Evolutionary conservation across 768 basidiomycete species (phyloP).

Genomic region (Floccularia luteovirens): DNA sequence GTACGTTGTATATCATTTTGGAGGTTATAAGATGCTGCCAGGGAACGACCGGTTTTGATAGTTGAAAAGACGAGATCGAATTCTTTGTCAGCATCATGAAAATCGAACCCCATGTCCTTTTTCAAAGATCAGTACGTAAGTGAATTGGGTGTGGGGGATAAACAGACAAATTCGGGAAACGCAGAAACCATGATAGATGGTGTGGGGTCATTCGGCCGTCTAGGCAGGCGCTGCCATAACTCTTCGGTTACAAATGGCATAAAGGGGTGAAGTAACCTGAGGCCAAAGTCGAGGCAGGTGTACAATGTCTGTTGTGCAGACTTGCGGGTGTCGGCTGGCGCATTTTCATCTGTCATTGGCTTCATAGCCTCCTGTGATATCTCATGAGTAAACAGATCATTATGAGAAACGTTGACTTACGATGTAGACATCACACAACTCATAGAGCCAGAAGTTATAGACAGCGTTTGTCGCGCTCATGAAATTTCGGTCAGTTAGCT

Average conservation of each 20-base stretch:
- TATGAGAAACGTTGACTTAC: slow-evolving; percentile 33
- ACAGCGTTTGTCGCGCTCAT: slow-evolving; percentile 81
- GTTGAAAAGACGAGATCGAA: slow-evolving; percentile 84
- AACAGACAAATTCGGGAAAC: slow-evolving; percentile 74
- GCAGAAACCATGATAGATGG: slow-evolving; percentile 86
- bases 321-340: slow-evolving; percentile 48
- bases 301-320: slow-evolving; percentile 97
- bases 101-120: slow-evolving; percentile 56
- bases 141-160: not conserved
- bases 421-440: slow-evolving; percentile 99
- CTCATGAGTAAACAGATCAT: not conserved
- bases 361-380: slow-evolving; percentile 89
- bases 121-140: not conserved
- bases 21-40: slow-evolving; percentile 86
- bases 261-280: slow-evolving; percentile 91
- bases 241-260: slow-evolving; percentile 99
- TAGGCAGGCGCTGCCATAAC: slow-evolving; percentile 92
- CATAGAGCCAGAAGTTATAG: slow-evolving; percentile 97
- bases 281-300: slow-evolving; percentile 86
- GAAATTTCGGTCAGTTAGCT: slow-evolving; percentile 80
- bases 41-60: slow-evolving; percentile 72
- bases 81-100: slow-evolving; percentile 66
- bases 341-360: slow-evolving; percentile 84
- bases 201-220: slow-evolving; percentile 73
- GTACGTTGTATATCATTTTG: slow-evolving; percentile 78